phyloP scores from a whole-genome alignment of 306 rosid genomes.

The Styphnolobium japonicum region DNA sequence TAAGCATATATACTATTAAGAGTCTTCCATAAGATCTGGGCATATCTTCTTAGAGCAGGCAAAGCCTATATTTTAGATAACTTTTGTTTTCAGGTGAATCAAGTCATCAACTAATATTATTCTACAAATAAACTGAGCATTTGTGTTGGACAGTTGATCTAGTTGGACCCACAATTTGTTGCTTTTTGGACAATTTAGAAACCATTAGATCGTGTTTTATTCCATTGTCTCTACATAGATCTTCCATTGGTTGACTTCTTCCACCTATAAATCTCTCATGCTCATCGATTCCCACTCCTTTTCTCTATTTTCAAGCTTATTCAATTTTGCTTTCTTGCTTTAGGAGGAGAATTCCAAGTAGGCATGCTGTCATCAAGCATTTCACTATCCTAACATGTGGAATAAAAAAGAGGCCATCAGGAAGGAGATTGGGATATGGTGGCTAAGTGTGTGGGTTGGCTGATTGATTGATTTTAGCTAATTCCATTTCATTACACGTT shows the following conservation, averaged over 20 bases:
- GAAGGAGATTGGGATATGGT: no score
- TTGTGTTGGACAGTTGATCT: slow-evolving; percentile 67
- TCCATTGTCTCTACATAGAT: slow-evolving; percentile 18
- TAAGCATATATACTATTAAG: slow-evolving; percentile 77
- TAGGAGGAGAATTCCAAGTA: slow-evolving; percentile 47
- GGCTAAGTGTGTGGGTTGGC: slow-evolving; percentile 41
- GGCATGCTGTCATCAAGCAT: slow-evolving; percentile 55
- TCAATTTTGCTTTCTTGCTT: slow-evolving; percentile 27
- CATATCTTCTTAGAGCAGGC: slow-evolving; percentile 83
- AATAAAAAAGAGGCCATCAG: slow-evolving; percentile 30
- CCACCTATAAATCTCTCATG: slow-evolving; percentile 36
- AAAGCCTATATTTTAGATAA: slow-evolving; percentile 60
- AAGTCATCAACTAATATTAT: slow-evolving; percentile 62
- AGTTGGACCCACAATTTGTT: slow-evolving; percentile 43
- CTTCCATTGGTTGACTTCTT: slow-evolving; percentile 37
- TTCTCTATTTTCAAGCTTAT: background rate
- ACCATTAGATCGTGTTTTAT: slow-evolving; percentile 73
- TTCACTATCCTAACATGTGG: slow-evolving; percentile 41
- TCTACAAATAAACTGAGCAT: slow-evolving; percentile 42
- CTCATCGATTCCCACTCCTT: slow-evolving; percentile 28
- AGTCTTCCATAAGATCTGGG: slow-evolving; percentile 80
- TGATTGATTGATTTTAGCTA: background rate
- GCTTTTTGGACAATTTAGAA: slow-evolving; percentile 59
- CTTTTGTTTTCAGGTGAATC: slow-evolving; percentile 70
- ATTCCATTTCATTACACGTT: no score